Base-by-base conservation (phyloP, 495 filamentous ascomycete genomes). In the Aspergillus bridgeri region DNA sequence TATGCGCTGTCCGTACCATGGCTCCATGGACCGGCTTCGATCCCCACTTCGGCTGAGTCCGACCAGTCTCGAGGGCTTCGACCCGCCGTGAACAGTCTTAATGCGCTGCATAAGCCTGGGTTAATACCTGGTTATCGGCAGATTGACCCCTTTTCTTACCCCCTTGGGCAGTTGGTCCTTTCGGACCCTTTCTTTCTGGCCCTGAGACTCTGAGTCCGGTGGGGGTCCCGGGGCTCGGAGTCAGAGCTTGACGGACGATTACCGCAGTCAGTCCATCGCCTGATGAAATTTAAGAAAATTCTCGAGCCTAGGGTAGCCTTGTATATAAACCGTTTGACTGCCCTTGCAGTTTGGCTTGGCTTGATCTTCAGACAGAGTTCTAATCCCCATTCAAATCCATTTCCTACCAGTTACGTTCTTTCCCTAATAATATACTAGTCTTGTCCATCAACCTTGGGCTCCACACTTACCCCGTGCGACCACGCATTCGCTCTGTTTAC, bases 171-270 rank as follows among this genome's bases (percentile, higher is more conserved):
- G 23, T 19, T 24, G 24, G 48, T 50, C 48, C 33, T 38, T 13
- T 38, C 33, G 9, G 33, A 13, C 38, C 38, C 7, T 19, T 52
- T 19, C 29, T 52, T 19, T 15, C 29, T 49, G 4, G 29, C 25
- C 25, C 2, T 18, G 18, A n/a, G n/a, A 17, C 17, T 22, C 53
- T 49, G 44, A 33, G 42, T 38, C 53, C 45, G 53, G 53, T 20
- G 33, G 38, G 5, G 45, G 43, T 56, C 53, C n/a, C 53, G 53
- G 49, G 53, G 53, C 25, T 46, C 15, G 43, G 29, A 52, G 23
- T 46, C 15, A 52, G 29, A 52, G 23, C 20, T 19, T 42, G 50
- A 52, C 50, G 50, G 29, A 22, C n/a, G n/a, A n/a, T n/a, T n/a
- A n/a, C n/a, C n/a, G n/a, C n/a, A n/a, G 50, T 21, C 29, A 52